A percentile compares a stretch with the other conserved stretches of the same genome.
These are phyloP conservation scores for Pigoraptor vietnamica DNA, from an alignment of 78 protist species.

Conservation along the genomic window DNA sequence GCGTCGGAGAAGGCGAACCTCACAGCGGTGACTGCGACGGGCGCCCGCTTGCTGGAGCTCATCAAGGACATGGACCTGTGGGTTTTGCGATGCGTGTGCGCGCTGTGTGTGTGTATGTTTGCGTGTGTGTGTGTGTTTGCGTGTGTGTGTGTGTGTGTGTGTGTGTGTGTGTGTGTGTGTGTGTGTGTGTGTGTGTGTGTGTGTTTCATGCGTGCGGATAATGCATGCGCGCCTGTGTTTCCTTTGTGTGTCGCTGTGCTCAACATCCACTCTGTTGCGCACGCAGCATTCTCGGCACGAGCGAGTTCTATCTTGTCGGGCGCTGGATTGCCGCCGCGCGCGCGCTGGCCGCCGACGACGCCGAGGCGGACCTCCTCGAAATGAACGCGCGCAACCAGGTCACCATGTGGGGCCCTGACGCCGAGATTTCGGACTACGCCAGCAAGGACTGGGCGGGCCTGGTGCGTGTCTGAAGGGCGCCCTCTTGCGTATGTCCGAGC, in stretches of 20 bases:
- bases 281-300: neutral
- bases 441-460: slow-evolving; percentile 50
- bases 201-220: neutral
- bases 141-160: neutral
- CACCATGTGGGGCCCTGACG: slow-evolving; percentile 63
- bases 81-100: neutral
- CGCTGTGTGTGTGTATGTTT: too few species aligned
- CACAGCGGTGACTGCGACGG: neutral
- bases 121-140: neutral
- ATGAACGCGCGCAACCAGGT: slow-evolving; percentile 44
- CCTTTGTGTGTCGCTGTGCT: neutral
- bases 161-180: neutral
- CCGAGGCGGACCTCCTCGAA: neutral
- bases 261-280: neutral
- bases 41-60: neutral
- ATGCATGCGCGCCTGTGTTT: neutral
- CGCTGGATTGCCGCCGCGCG: slow-evolving; percentile 16
- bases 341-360: neutral
- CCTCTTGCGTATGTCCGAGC: neutral
- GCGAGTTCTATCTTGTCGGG: slow-evolving; percentile 21
- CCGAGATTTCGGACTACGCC: slow-evolving; percentile 49
- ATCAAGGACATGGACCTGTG: neutral
- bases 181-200: neutral
- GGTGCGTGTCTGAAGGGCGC: neutral
- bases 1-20: neutral